phyloP scores from a whole-genome alignment of 139 green algal species.

The Auxenochlorella pyrenoidosa region DNA sequence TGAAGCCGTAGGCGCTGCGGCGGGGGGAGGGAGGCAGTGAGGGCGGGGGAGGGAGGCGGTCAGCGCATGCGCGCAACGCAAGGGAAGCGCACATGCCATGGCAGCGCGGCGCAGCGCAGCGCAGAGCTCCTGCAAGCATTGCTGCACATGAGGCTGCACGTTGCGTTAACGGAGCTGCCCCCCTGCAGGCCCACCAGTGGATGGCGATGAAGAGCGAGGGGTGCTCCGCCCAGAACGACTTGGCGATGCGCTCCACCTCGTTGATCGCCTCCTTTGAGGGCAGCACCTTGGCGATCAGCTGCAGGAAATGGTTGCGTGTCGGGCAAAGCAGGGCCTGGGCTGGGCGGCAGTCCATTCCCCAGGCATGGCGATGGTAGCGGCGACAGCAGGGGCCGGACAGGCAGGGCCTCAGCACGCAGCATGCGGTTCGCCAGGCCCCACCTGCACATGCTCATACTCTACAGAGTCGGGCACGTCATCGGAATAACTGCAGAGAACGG shows the following conservation, averaged over 20 bases:
- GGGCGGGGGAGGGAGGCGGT: constrained; percentile 69
- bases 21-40: background rate
- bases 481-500: constrained; percentile 53
- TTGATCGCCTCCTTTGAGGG: constrained; percentile 62
- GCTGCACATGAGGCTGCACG: no score
- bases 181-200: constrained; percentile 60
- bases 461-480: constrained; percentile 70
- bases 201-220: constrained; percentile 79
- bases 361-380: no score
- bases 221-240: constrained; percentile 62
- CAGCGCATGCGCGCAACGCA: no score
- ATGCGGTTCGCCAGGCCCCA: background rate
- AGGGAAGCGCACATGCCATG: no score
- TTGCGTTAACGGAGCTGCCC: no score
- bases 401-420: no score
- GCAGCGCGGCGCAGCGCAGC: no score
- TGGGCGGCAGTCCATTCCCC: no score
- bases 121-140: no score
- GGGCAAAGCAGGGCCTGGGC: background rate
- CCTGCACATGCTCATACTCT: constrained; percentile 60
- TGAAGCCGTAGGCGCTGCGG: constrained; percentile 71
- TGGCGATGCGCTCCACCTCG: constrained; percentile 60
- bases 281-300: constrained; percentile 79
- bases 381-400: no score
- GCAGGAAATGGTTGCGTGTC: background rate